Conservation (phyloP, 306 rosid genomes). For the Acacia crassicarpa region DNA sequence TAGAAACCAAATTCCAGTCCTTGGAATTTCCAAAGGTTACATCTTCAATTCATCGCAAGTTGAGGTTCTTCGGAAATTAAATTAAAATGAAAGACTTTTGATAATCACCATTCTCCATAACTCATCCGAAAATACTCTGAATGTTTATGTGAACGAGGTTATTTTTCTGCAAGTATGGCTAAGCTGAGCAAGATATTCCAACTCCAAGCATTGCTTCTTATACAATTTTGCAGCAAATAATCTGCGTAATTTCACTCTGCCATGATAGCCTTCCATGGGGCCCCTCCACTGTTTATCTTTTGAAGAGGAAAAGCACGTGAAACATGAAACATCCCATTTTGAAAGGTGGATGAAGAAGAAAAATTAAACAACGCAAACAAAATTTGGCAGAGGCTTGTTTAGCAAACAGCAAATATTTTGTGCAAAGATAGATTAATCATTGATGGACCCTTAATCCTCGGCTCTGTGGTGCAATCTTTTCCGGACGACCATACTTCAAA, state of each 20-base stretch:
- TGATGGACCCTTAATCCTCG: background rate
- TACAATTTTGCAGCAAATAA: background rate
- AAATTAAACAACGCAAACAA: background rate
- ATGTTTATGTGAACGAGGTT: background rate
- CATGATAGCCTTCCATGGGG: conserved; percentile 1
- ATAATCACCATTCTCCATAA: background rate
- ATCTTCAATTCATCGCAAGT: background rate
- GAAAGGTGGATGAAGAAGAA: background rate
- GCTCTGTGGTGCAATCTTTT: background rate
- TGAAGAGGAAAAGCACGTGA: conserved; percentile 4
- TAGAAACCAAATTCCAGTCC: background rate
- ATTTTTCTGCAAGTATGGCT: background rate
- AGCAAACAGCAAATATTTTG: background rate
- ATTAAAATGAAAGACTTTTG: background rate
- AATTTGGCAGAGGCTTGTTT: background rate
- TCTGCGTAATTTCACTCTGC: background rate
- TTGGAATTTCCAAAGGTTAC: background rate
- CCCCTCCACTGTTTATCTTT: background rate
- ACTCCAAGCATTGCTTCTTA: background rate
- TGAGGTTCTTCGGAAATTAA: background rate
- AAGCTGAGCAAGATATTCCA: background rate
- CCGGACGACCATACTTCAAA: background rate
- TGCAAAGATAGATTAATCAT: background rate
- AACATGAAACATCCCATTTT: background rate
- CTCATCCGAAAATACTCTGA: background rate